A percentile compares a stretch with the other conserved stretches of the same genome.
Conservation (phyloP, 2,329 filamentous ascomycete species). For the Ascochyta rabiei region DNA sequence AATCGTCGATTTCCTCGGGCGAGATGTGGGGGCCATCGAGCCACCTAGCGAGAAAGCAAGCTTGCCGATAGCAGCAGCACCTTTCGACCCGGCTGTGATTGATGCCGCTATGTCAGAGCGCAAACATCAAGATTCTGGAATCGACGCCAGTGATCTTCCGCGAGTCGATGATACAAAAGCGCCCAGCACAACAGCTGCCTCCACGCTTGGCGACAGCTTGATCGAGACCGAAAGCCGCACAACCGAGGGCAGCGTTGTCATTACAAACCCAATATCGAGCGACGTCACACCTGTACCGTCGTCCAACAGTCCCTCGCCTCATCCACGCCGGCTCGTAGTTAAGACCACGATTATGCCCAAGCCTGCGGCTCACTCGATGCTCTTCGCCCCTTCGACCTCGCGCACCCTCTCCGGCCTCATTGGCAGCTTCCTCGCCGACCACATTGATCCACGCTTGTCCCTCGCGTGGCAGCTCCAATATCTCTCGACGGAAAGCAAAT, state of each 20-base stretch:
- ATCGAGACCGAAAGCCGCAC: constrained; percentile 31
- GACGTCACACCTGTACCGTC: constrained; percentile 2
- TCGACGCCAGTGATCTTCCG: constrained; percentile 40
- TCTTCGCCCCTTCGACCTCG: constrained; percentile 78
- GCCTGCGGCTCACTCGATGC: constrained; percentile 81
- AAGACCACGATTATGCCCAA: constrained; percentile 73
- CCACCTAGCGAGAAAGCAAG: constrained; percentile 44
- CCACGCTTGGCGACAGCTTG: constrained; percentile 25
- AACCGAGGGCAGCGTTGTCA: constrained; percentile 41
- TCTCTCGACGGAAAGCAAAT: constrained; percentile 88
- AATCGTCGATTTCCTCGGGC: constrained; percentile 60
- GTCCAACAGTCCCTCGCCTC: constrained; percentile 26
- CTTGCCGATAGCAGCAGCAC: constrained; percentile 58
- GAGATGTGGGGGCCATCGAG: constrained; percentile 43
- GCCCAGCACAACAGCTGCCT: constrained; percentile 21
- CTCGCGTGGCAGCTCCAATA: constrained; percentile 91
- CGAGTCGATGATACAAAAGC: constrained; percentile 22
- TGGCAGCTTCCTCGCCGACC: constrained; percentile 76
- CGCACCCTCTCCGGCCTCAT: constrained; percentile 81
- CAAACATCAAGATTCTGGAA: constrained; percentile 44
- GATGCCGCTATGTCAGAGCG: constrained; percentile 29
- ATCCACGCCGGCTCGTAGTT: constrained; percentile 55
- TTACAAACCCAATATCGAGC: constrained; percentile 16
- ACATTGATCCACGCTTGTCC: constrained; percentile 78
- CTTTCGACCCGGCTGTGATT: constrained; percentile 48